These are phyloP conservation scores for Apiospora kogelbergensis DNA, from an alignment of 2,329 filamentous ascomycete genomes.

Conservation along the genomic window DNA sequence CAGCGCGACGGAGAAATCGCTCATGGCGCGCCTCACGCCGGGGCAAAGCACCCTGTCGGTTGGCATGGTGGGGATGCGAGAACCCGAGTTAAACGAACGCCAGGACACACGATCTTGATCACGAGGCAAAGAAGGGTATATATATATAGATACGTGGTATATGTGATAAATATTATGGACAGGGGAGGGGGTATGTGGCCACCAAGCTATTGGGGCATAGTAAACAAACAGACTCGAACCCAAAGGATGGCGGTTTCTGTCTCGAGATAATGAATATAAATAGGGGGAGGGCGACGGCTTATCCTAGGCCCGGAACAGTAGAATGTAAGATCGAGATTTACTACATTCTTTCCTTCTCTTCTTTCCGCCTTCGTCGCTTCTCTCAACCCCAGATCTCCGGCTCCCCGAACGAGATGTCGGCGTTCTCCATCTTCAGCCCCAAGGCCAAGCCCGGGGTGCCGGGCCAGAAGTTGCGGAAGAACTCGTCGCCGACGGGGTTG, in stretches of 20 bases:
- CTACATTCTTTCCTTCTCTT: neutral
- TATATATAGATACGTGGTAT: neutral
- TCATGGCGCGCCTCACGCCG: neutral
- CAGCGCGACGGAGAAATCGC: neutral
- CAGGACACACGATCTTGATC: neutral
- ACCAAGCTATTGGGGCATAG: neutral
- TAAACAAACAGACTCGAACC: neutral
- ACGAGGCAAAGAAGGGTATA: neutral
- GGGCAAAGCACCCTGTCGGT: neutral
- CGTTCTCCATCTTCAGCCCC: constrained; percentile 9
- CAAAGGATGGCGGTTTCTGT: neutral
- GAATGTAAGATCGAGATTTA: neutral
- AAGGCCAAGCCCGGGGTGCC: neutral
- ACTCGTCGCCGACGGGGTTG: constrained; percentile 17
- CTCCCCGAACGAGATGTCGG: constrained; percentile 12
- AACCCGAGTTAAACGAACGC: neutral
- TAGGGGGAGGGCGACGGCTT: neutral
- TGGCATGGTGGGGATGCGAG: neutral
- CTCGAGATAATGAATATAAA: neutral
- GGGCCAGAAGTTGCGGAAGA: constrained; percentile 16
- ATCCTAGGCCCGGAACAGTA: neutral
- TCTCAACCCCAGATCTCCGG: constrained; percentile 7
- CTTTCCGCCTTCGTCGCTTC: too few relatives aligned
- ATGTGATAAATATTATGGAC: neutral
- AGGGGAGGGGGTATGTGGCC: neutral